Percentiles rank a stretch among this genome's conserved stretches.
These are phyloP conservation scores for Termitomyces eurrhizus DNA, from an alignment of 768 basidiomycete genomes.

Conservation along the genomic window DNA sequence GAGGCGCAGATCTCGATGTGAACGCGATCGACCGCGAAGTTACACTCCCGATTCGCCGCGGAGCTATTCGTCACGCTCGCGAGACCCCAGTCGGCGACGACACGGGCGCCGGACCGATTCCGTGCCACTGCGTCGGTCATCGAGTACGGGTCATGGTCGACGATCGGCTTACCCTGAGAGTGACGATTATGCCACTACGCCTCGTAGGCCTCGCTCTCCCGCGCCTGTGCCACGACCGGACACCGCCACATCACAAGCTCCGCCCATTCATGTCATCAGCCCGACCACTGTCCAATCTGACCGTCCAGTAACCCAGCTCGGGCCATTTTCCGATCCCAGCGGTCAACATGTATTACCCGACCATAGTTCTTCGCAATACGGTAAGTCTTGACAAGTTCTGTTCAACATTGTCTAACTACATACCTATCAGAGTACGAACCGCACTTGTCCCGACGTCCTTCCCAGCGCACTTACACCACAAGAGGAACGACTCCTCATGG, in stretches of 20 bases:
- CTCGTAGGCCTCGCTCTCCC: background rate
- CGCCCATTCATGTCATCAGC: slow-evolving; percentile 16
- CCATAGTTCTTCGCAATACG: slow-evolving; percentile 2
- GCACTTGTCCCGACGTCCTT: background rate
- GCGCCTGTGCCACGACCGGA: background rate
- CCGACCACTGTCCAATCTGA: slow-evolving; percentile 10
- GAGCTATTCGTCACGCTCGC: background rate
- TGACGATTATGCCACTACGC: background rate
- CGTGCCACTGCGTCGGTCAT: slow-evolving; percentile 1
- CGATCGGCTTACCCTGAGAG: background rate
- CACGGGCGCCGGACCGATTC: background rate
- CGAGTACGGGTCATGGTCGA: slow-evolving; percentile 2
- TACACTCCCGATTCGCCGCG: slow-evolving; percentile 4
- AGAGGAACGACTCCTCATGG: background rate
- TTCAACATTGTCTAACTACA: background rate
- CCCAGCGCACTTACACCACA: background rate
- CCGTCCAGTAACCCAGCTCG: slow-evolving; percentile 1
- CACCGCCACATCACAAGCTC: background rate
- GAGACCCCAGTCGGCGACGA: background rate
- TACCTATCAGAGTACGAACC: slow-evolving; percentile 7
- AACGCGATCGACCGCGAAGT: background rate
- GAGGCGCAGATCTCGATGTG: background rate
- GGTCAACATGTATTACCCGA: background rate
- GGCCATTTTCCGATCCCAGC: slow-evolving; percentile 5
- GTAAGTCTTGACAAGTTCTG: slow-evolving; percentile 6